Conservation (phyloP, 176 grass and related monocot genomes). For the Bonia amplexicaulis region DNA sequence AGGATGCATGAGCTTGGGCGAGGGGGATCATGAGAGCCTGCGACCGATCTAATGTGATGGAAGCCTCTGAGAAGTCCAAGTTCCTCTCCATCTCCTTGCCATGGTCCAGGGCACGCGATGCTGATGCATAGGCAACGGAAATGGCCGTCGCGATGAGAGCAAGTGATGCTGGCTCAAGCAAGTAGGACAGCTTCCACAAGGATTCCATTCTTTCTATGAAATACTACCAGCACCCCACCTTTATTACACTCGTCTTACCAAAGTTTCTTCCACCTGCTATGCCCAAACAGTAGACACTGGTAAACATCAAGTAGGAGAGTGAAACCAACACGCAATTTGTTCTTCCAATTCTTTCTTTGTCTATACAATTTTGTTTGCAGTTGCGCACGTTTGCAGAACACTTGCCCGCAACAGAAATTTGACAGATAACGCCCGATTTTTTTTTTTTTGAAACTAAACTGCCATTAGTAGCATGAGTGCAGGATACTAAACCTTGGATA, state of each 20-base stretch:
- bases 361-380: background rate
- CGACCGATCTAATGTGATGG: slow-evolving; percentile 76
- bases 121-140: slow-evolving; percentile 75
- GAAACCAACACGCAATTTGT: background rate
- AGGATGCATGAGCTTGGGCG: slow-evolving; percentile 82
- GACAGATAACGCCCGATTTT: background rate
- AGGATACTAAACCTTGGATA: background rate
- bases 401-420: background rate
- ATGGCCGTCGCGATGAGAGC: slow-evolving; percentile 68
- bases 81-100: slow-evolving; percentile 90
- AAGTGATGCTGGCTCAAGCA: slow-evolving; percentile 83
- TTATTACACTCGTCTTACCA: background rate
- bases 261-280: slow-evolving; percentile 12
- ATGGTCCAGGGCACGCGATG: slow-evolving; percentile 76
- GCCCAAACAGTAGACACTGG: background rate
- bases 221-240: background rate
- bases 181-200: slow-evolving; percentile 72
- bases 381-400: background rate
- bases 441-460: background rate
- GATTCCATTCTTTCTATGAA: slow-evolving; percentile 52
- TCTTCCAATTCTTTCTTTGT: background rate
- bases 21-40: slow-evolving; percentile 90
- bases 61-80: slow-evolving; percentile 90
- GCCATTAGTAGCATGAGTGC: background rate
- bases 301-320: slow-evolving; percentile 1